Base-by-base conservation (phyloP, 176 grass and related monocot species). In the Oryza punctata region DNA sequence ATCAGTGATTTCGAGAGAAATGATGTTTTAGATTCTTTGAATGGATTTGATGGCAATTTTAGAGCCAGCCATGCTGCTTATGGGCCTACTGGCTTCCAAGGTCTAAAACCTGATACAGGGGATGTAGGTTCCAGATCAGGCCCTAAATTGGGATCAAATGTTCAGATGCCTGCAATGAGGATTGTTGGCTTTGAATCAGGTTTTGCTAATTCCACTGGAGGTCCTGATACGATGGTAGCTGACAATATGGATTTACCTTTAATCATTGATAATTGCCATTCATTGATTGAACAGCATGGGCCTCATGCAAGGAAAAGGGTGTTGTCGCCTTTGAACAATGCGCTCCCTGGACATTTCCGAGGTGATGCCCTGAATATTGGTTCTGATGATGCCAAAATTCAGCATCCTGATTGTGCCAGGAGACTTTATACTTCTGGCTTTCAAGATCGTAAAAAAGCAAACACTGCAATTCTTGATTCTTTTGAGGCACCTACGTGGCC, bases 121-220 rank as follows among this genome's bases (percentile, higher is more conserved):
- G 84, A 87, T 87, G 16, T 73, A 74, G 83, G 46, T 75, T 70
- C 70, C n/a, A 74, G 63, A 83, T 82, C 90, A 79, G 79, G 79
- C 73, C 46, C 71, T 59, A 88, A 88, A 77, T 63, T 83, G n/a
- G 41, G 60, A 72, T 71, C 80, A 47, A 29, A 21, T 83, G 59
- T 70, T 66, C 93, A 88, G 60, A 78, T 66, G 25, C 90, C 93
- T 80, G 87, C 72, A 72, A 33, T 89, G 87, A 85, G 96, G 50
- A 83, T 98, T 43, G 68, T 95, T 76, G 96, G 96, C 64, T 98
- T 98, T 81, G 85, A 95, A 88, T 90, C 96, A 72, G 65, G 67
- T 78, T 73, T 40, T 81, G 24, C 35, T 77, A 30, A 63, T 72
- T 81, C 80, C 1, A 26, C 59, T 0, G 15, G 46, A 69, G 80